Percentiles rank a stretch among this genome's conserved stretches.
These are phyloP conservation scores for Pseudocohnilembus persalinus DNA, from an alignment of 169 alveolate species.

Conservation along the genomic window DNA sequence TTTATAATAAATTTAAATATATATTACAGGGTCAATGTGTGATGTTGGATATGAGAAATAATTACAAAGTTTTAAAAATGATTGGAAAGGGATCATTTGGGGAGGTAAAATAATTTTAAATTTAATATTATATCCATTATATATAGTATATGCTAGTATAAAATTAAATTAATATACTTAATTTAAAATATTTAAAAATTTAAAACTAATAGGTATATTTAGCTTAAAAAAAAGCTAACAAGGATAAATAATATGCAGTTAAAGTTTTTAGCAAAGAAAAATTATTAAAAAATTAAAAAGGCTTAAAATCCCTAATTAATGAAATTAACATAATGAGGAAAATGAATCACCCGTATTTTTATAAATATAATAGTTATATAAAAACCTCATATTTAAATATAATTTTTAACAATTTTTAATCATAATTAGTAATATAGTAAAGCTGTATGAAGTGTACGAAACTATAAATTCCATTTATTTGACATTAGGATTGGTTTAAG, in stretches of 20 bases:
- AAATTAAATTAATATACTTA: no score
- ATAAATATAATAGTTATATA: no score
- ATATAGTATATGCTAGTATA: no score
- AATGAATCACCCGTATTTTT: background rate
- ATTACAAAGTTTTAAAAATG: no score
- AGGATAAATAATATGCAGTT: background rate
- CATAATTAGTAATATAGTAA: background rate
- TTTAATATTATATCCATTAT: no score
- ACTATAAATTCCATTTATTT: background rate
- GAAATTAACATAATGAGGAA: background rate
- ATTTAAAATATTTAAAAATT: no score
- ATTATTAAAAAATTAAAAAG: background rate
- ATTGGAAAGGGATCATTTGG: background rate
- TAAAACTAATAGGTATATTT: background rate
- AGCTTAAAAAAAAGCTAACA: background rate
- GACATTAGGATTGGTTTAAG: background rate
- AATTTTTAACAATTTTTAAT: background rate
- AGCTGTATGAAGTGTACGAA: background rate
- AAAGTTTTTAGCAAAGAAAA: background rate
- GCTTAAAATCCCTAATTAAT: background rate
- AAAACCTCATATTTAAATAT: no score
- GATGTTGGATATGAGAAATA: background rate
- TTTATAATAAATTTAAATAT: no score
- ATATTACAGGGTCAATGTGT: background rate
- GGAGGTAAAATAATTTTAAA: no score